Conservation (phyloP, 2,329 filamentous ascomycete species). For the Helotiales sp. region DNA sequence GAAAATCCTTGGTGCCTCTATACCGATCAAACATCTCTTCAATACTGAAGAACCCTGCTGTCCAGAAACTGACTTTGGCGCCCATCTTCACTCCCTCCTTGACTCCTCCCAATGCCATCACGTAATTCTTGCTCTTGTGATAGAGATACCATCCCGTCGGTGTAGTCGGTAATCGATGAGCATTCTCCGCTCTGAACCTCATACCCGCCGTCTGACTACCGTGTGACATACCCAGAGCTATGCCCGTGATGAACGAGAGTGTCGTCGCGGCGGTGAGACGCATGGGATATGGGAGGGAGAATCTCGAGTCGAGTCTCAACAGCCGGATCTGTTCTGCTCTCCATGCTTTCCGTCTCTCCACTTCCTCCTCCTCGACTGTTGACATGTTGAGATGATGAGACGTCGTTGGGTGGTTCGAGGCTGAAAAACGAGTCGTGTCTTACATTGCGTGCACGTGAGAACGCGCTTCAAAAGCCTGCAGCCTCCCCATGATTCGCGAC, state of each 20-base stretch:
- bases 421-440: constrained; percentile 10
- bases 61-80: constrained; percentile 68
- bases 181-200: constrained; percentile 92
- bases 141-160: constrained; percentile 96
- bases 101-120: constrained; percentile 74
- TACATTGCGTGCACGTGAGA: constrained; percentile 4
- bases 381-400: constrained; percentile 8
- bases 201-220: constrained; percentile 74
- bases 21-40: constrained; percentile 84
- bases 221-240: constrained; percentile 68
- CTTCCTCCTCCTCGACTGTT: constrained; percentile 16
- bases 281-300: constrained; percentile 62
- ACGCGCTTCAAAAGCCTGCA: neutral
- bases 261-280: constrained; percentile 66
- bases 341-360: constrained; percentile 13
- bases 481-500: neutral
- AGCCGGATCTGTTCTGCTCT: constrained; percentile 16
- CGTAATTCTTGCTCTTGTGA: constrained; percentile 97
- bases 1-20: constrained; percentile 68
- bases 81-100: constrained; percentile 79
- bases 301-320: constrained; percentile 35
- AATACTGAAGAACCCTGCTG: constrained; percentile 72
- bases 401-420: constrained; percentile 20
- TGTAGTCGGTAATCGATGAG: constrained; percentile 83
- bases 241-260: constrained; percentile 66